phyloP scores from a whole-genome alignment of 1,284 basidiomycete species.

The Chondrostereum purpureum region DNA sequence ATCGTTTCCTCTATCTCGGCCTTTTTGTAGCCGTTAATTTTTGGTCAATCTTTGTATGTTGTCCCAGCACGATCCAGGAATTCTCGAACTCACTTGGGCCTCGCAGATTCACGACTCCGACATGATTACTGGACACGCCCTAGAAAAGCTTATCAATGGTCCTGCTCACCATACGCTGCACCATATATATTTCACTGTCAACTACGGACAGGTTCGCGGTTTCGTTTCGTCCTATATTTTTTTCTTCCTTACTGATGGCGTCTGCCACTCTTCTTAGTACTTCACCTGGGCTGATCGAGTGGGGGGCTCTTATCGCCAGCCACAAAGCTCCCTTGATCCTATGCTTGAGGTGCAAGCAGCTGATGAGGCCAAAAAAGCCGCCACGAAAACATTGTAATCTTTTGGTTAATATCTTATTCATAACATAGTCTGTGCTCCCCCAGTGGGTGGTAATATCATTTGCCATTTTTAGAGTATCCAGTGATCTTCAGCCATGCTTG shows the following conservation, averaged over 20 bases:
- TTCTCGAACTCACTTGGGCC: slow-evolving; percentile 9
- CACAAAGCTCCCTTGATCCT: slow-evolving; percentile 64
- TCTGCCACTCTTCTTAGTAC: no score
- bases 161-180: slow-evolving; percentile 97
- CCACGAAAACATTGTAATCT: no score
- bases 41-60: slow-evolving; percentile 83
- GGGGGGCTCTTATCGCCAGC: slow-evolving; percentile 70
- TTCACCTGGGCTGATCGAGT: slow-evolving; percentile 92
- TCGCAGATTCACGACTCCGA: slow-evolving; percentile 96
- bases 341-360: slow-evolving; percentile 76
- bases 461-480: no score
- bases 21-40: slow-evolving; percentile 88
- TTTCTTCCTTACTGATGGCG: slow-evolving; percentile 12
- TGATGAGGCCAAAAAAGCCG: no score
- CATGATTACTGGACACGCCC: slow-evolving; percentile 89
- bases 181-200: slow-evolving; percentile 93
- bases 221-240: no score
- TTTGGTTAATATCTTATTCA: no score
- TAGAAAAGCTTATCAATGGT: slow-evolving; percentile 93
- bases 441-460: no score
- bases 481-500: no score
- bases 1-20: slow-evolving; percentile 74
- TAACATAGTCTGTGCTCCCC: no score
- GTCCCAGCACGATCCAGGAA: neutral
- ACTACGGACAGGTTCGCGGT: slow-evolving; percentile 83